Base-by-base conservation (phyloP, 805 yeast genomes). In the Crinitomyces ghanaensis region DNA sequence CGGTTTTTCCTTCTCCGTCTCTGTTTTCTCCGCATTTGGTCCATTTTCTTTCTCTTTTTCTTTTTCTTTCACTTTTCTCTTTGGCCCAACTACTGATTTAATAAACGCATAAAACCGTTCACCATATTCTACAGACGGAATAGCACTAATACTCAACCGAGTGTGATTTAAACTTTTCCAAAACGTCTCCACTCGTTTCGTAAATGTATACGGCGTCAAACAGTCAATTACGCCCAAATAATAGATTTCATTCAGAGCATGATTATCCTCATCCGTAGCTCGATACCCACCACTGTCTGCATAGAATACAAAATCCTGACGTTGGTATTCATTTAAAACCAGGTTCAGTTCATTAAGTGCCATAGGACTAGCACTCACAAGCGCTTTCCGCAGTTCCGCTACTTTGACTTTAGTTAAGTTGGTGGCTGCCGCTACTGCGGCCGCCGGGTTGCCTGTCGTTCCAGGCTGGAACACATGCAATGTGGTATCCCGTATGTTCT, bases 181-280 rank as follows among this genome's bases (percentile, higher is more conserved):
- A 41, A 82, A 71, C 0, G 97, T 88, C 51, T 91, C 98, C 29
- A 85, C 54, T 42, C 70, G 68, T 53, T 91, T 91, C 43, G 74
- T 60, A 15, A 77, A 56, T 11, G 49, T 51, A 36, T 59, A 57
- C 6, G 51, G 72, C 0, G 98, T 91, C 44, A 91, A 63, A 57
- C 95, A 88, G 52, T 91, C 98, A 42, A 91, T 91, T 24, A 91
- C 77, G 6, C 98, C 98, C 46, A 91, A 60, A 49, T 86, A 91
- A 57, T 91, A 91, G 5, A 88, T 70, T 35, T 77, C 70, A 19
- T 72, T 65, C 22, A 71, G 49, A 16, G 83, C 81, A 30, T 71
- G 66, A 49, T 78, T 66, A 20, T 67, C 46, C 34, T 63, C 74
- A 48, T 77, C 71, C 1, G 93, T 74, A 3, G 88, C 77, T 31